phyloP scores from a whole-genome alignment of 2,329 filamentous ascomycete species.

The Scytalidium lignicola region DNA sequence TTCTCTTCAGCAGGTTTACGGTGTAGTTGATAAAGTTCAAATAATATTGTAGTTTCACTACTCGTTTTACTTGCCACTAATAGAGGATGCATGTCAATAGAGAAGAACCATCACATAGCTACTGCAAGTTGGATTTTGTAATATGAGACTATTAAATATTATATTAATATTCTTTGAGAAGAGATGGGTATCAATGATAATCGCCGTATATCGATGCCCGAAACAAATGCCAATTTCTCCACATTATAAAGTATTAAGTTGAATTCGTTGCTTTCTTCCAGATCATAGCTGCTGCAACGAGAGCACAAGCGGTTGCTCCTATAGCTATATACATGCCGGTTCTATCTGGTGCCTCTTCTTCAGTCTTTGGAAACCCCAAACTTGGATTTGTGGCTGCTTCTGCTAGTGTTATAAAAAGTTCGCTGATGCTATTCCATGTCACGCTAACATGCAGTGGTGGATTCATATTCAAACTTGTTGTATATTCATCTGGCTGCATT shows the following conservation, averaged over 20 bases:
- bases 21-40: too few species aligned
- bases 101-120: too few species aligned
- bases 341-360: conserved; percentile 79
- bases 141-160: neutral
- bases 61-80: too few species aligned
- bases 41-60: too few species aligned
- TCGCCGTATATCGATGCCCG: neutral
- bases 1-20: too few species aligned
- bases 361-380: conserved; percentile 81
- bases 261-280: conserved; percentile 40
- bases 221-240: neutral
- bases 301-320: conserved; percentile 64
- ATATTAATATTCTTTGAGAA: conserved; percentile 9
- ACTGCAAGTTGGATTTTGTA: too few species aligned
- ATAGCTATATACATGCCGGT: conserved; percentile 82
- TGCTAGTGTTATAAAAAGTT: conserved; percentile 87
- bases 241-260: conserved; percentile 12
- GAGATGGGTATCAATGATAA: conserved; percentile 24
- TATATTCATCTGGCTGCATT: conserved; percentile 88
- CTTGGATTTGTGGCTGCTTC: conserved; percentile 89
- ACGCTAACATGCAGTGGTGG: conserved; percentile 91
- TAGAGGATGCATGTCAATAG: too few species aligned
- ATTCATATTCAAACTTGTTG: conserved; percentile 77
- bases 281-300: conserved; percentile 59
- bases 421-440: conserved; percentile 88